phyloP scores from a whole-genome alignment of 192 early-diverging fungal species.

The Paraglomus brasilianum region DNA sequence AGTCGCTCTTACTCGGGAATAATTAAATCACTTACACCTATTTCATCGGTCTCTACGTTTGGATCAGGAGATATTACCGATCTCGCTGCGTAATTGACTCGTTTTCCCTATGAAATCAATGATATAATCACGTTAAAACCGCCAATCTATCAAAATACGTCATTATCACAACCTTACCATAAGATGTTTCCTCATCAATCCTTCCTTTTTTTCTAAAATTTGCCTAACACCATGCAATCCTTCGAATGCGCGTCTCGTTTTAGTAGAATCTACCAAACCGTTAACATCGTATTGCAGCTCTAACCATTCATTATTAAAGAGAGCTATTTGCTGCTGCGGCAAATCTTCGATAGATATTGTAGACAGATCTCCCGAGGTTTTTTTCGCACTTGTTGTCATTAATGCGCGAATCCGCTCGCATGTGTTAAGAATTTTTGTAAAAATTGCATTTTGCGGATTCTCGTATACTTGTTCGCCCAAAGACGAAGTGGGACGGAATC shows the following conservation, averaged over 20 bases:
- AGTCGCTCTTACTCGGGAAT: not conserved
- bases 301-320: slow-evolving; percentile 59
- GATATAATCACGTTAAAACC: no score
- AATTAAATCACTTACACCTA: slow-evolving; percentile 57
- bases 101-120: slow-evolving; percentile 66
- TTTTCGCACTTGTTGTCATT: slow-evolving; percentile 35
- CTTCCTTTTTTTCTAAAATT: slow-evolving; percentile 98
- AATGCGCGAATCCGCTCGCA: slow-evolving; percentile 60
- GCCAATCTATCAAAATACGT: no score
- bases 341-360: slow-evolving; percentile 28
- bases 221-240: slow-evolving; percentile 98
- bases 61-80: slow-evolving; percentile 98
- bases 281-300: slow-evolving; percentile 88
- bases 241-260: slow-evolving; percentile 83
- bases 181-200: slow-evolving; percentile 99
- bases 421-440: slow-evolving; percentile 81
- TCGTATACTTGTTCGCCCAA: slow-evolving; percentile 89
- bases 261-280: slow-evolving; percentile 89
- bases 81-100: slow-evolving; percentile 98
- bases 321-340: slow-evolving; percentile 32
- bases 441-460: slow-evolving; percentile 91
- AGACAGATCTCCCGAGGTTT: no score
- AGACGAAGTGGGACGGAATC: slow-evolving; percentile 91
- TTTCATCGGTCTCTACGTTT: slow-evolving; percentile 96
- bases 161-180: no score